These are phyloP conservation scores for Madurella fahalii DNA, from an alignment of 2,329 filamentous ascomycete genomes.

Conservation along the genomic window DNA sequence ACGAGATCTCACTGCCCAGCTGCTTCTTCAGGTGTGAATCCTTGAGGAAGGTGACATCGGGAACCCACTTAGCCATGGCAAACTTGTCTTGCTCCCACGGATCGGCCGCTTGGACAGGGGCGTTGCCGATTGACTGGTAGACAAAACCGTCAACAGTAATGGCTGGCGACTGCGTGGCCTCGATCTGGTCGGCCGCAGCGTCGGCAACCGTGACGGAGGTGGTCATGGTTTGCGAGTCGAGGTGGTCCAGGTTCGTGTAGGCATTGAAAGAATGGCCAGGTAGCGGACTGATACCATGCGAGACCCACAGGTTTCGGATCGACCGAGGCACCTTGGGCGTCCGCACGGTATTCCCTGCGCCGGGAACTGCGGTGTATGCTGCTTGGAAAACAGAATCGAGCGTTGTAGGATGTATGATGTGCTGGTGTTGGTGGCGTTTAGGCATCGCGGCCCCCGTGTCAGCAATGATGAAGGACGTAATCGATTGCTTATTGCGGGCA, in stretches of 20 bases:
- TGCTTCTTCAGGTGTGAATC: slow-evolving; percentile 15
- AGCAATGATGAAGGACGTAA: slow-evolving; percentile 21
- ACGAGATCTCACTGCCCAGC: slow-evolving; percentile 19
- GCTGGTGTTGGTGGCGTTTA: slow-evolving; percentile 19
- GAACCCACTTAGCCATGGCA: slow-evolving; percentile 17
- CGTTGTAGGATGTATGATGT: slow-evolving; percentile 25
- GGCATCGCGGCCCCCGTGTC: slow-evolving; percentile 22
- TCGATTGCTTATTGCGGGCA: slow-evolving; percentile 14
- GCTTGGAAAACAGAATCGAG: slow-evolving; percentile 26
- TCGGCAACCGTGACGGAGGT: slow-evolving; percentile 18
- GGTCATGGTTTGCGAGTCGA: slow-evolving; percentile 19
- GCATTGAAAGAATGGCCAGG: slow-evolving; percentile 20
- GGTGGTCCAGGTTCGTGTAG: slow-evolving; percentile 14
- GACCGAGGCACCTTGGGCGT: slow-evolving; percentile 35
- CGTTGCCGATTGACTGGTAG: slow-evolving; percentile 23
- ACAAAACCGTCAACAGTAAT: slow-evolving; percentile 20
- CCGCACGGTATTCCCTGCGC: slow-evolving; percentile 14
- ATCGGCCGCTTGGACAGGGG: not conserved
- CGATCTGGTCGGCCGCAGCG: not conserved
- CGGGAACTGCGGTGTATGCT: slow-evolving; percentile 20
- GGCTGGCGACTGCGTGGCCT: slow-evolving; percentile 1
- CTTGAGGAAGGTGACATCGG: slow-evolving; percentile 21
- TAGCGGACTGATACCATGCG: slow-evolving; percentile 30
- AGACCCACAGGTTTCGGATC: slow-evolving; percentile 37
- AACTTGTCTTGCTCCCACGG: slow-evolving; percentile 21